Evolutionary conservation across 2,329 filamentous ascomycete genomes (phyloP), one percentile per base, ranked within the genome.

Genomic region (Aspergillus tanneri): DNA sequence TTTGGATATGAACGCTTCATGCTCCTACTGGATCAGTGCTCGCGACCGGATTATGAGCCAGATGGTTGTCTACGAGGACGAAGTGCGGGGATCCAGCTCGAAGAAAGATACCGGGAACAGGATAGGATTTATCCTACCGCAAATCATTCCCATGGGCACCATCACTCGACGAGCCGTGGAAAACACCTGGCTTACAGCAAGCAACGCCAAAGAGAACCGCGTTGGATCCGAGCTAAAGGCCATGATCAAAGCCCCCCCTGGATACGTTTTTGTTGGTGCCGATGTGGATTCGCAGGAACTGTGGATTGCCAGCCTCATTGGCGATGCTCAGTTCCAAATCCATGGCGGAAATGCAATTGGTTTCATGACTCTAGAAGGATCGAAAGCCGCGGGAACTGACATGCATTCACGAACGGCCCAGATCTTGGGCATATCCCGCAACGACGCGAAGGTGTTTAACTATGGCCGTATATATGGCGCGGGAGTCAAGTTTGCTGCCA

Each of bases 401-500:
- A 73, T 97, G 47, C 92, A 99, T 70, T 96, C 91, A 5, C 88
- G 92, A 24, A 99, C 93, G 22, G 95, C 93, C 1, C 79, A 81
- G 5, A 99, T 99, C 48, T 72, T 99, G 2, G 92, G 91, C 5
- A 99, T 99, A 52, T 95, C 90, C 2, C 82, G 93, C 52, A 96
- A 96, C 62, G 85, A 96, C 62, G 93, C 93, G 49, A 99, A 99
- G 66, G 84, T 99, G 1, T 99, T 99, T 77, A 99, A 99, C 68
- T 99, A 99, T 61, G 95, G 95, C 6, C 88, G 95, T 32, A 99
- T 99, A 40, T 99, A 99, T 63, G 95, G 93, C n/a, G 95, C 93
- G 4, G 95, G 93, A 0, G 75, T 97, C 42, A 95, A 90, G 59
- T 99, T 99, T 64, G 93, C 93, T 0, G 85, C 87, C 2, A 95